These are phyloP conservation scores for Pseudisothecium myosuroides DNA, from an alignment of 225 moss, liverwort and hornwort genomes.

Conservation along the genomic window DNA sequence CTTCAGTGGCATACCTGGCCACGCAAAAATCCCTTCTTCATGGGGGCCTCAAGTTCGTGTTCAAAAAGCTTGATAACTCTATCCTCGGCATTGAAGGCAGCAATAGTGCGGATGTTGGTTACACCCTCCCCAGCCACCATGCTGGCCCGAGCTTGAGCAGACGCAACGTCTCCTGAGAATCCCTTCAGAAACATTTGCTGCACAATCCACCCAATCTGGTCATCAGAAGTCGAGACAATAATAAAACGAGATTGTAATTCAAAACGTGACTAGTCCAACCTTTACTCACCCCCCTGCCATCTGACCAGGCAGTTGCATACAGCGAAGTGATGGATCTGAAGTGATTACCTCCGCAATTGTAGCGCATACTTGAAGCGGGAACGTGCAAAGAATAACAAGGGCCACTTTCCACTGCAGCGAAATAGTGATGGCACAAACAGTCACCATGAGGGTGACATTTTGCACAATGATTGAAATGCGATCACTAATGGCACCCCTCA, in stretches of 20 bases:
- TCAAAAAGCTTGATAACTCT: slow-evolving; percentile 31
- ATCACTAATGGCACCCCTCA: slow-evolving; percentile 37
- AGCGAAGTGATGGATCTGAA: background rate
- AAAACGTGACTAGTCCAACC: background rate
- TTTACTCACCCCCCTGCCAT: background rate
- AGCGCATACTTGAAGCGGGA: slow-evolving; percentile 24
- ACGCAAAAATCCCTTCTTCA: slow-evolving; percentile 28
- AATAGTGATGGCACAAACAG: slow-evolving; percentile 7
- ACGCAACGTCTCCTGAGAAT: slow-evolving; percentile 41
- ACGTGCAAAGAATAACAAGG: slow-evolving; percentile 11
- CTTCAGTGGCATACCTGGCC: slow-evolving; percentile 14
- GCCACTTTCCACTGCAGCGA: slow-evolving; percentile 38
- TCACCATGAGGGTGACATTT: slow-evolving; percentile 16
- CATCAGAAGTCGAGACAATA: background rate
- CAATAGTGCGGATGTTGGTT: slow-evolving; percentile 39
- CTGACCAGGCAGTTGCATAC: background rate
- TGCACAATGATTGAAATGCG: slow-evolving; percentile 37
- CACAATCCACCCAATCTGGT: background rate
- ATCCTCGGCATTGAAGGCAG: slow-evolving; percentile 46
- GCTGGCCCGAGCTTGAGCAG: slow-evolving; percentile 44
- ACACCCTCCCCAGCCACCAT: slow-evolving; percentile 49
- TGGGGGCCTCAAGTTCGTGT: slow-evolving; percentile 25
- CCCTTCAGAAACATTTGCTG: slow-evolving; percentile 40
- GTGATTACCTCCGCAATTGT: slow-evolving; percentile 19
- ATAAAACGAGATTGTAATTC: background rate